Conservation (phyloP, 495 filamentous ascomycete species). For the Margaritispora aquatica region DNA sequence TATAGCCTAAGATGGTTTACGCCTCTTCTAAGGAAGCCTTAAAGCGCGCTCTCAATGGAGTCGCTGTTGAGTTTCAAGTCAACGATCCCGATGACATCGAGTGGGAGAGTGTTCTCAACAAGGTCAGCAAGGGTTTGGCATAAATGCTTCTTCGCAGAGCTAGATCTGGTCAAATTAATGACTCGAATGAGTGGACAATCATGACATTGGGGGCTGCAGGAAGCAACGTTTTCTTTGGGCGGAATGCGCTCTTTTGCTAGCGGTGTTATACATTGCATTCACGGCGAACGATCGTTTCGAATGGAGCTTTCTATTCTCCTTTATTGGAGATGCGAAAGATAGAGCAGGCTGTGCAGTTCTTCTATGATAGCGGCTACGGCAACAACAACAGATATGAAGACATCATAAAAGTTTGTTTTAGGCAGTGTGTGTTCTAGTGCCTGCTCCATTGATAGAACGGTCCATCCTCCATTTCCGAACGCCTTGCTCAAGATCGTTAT, state of each 20-base stretch:
- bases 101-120: constrained; percentile 67
- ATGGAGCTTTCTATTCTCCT: constrained; percentile 1
- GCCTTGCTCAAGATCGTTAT: constrained; percentile 11
- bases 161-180: neutral
- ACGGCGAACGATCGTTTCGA: constrained; percentile 8
- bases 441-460: neutral
- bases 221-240: constrained; percentile 7
- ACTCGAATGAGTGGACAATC: neutral
- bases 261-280: constrained; percentile 16
- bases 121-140: constrained; percentile 70
- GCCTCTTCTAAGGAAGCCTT: constrained; percentile 89
- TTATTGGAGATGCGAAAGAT: neutral
- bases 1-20: constrained; percentile 88
- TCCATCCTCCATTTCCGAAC: constrained; percentile 6
- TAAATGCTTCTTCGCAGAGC: constrained; percentile 5
- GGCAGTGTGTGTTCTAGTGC: neutral
- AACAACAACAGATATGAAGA: constrained; percentile 19
- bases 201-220: neutral
- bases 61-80: constrained; percentile 82
- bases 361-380: constrained; percentile 3
- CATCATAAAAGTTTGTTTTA: constrained; percentile 15
- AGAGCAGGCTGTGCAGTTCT: neutral
- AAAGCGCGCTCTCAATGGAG: constrained; percentile 77
- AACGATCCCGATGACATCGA: constrained; percentile 89
- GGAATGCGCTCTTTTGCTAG: constrained; percentile 8